Percentiles rank a stretch among this genome's conserved stretches.
These are phyloP conservation scores for Umbelopsis ramanniana DNA, from an alignment of 192 early-diverging fungal genomes.

Conservation along the genomic window DNA sequence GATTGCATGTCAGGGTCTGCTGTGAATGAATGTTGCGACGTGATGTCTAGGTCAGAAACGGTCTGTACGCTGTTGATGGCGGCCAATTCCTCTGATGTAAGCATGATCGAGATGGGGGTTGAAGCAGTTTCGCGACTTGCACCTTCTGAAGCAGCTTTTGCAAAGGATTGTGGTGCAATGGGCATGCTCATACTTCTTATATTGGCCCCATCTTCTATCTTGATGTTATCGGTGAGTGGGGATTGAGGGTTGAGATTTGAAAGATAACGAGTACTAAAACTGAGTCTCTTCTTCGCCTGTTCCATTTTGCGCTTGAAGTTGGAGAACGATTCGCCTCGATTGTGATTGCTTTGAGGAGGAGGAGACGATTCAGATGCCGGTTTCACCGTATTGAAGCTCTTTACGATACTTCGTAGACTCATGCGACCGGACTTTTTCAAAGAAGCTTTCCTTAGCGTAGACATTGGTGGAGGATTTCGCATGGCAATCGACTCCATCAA, in stretches of 20 bases:
- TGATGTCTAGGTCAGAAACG: background rate
- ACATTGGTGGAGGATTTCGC: constrained; percentile 18
- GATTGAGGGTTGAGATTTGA: background rate
- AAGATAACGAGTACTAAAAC: constrained; percentile 17
- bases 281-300: constrained; percentile 12
- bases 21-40: background rate
- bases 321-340: background rate
- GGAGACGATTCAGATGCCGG: background rate
- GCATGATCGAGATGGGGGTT: background rate
- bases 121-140: background rate
- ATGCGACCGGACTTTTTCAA: constrained; percentile 14
- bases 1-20: background rate
- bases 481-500: background rate
- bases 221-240: background rate
- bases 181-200: background rate
- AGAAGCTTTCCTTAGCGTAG: background rate
- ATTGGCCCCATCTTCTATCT: background rate
- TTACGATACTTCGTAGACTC: constrained; percentile 4
- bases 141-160: background rate
- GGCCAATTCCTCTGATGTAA: background rate
- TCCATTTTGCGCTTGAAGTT: constrained; percentile 15
- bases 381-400: background rate
- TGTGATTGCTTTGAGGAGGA: background rate
- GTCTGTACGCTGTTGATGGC: background rate
- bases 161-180: background rate